Percentiles rank a stretch among this genome's conserved stretches.
phyloP scores from a whole-genome alignment of 192 early-diverging fungal genomes.

The Phlyctochytrium arcticum region DNA sequence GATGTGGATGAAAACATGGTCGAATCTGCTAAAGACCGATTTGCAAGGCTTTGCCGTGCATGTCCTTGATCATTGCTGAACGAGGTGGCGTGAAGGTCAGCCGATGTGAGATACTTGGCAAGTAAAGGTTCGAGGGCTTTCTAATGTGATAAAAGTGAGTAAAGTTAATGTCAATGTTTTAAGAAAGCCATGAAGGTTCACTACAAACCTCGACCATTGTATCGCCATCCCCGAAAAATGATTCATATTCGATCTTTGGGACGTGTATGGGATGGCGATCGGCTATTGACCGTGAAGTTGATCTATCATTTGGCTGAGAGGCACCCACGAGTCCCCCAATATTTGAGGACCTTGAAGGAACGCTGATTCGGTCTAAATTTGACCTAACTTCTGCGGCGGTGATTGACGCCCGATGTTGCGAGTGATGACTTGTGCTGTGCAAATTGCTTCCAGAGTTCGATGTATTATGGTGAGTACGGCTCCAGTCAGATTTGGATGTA shows the following conservation, averaged over 20 bases:
- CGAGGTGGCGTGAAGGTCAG: neutral
- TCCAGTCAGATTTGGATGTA: neutral
- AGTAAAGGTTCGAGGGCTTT: slow-evolving; percentile 5
- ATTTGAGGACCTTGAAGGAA: neutral
- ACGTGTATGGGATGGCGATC: neutral
- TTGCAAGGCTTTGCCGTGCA: neutral
- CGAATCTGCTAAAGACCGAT: neutral
- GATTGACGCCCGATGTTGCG: neutral
- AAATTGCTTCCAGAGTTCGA: neutral
- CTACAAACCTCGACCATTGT: slow-evolving; percentile 20
- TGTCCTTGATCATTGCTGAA: neutral
- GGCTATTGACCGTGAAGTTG: no score
- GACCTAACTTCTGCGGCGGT: neutral
- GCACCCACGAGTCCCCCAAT: neutral
- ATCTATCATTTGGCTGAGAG: no score
- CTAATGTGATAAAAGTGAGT: neutral
- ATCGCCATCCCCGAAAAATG: slow-evolving; percentile 13
- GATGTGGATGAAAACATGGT: neutral
- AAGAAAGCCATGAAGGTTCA: no score
- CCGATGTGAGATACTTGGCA: slow-evolving; percentile 1
- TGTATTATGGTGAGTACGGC: neutral
- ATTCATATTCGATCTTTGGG: slow-evolving; percentile 23
- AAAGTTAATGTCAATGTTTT: neutral
- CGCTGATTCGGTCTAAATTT: neutral
- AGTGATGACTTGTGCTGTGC: neutral